Evolutionary conservation across 768 basidiomycete species (phyloP), one percentile per base, ranked within the genome.

Genomic region (Pholiota conissans): DNA sequence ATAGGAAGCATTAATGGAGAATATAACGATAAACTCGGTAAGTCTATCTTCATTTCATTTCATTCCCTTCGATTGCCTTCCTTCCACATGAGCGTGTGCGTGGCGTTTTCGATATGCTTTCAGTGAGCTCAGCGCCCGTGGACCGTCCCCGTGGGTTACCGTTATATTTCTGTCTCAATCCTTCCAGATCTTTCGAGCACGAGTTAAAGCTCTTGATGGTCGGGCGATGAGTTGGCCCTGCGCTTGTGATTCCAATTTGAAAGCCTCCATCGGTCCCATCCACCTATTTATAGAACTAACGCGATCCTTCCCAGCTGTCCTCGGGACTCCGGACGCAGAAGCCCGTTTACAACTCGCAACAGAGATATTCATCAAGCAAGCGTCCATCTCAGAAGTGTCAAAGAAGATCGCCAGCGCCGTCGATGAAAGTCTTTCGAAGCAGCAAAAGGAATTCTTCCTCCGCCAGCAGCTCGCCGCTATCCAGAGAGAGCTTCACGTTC

Each of bases 401-500:
- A 84, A 86, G 68, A 92, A 90, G 76, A 90, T 93, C 51, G 85
- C 89, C 3, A 81, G 83, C 28, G 86, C 89, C 20, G 87, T 93
- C 10, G 90, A 91, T 61, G 91, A 93, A 67, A 86, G 85, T 3
- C 79, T 93, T n/a, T 90, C 89, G 24, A 91, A 90, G 56, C 91
- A 93, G 64, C 91, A 93, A 72, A 93, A 93, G 65, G 91, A 92
- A 58, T 89, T 87, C 65, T 93, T 91, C 75, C 79, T 93, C 2
- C 85, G 90, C 22, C 91, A 93, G 62, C 91, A 93, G 63, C 83
- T 91, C 13, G 83, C 88, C 2, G 90, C 89, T 18, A 92, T 91
- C 49, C 86, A 90, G 55, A 83, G 88, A 37, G 86, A 95, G 69
- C 79, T 94, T 27, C 79, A 84, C 50, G 75, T 79, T 35, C 75